Base-by-base conservation (phyloP, 257 asterid species). In the Penstemon eatonii region DNA sequence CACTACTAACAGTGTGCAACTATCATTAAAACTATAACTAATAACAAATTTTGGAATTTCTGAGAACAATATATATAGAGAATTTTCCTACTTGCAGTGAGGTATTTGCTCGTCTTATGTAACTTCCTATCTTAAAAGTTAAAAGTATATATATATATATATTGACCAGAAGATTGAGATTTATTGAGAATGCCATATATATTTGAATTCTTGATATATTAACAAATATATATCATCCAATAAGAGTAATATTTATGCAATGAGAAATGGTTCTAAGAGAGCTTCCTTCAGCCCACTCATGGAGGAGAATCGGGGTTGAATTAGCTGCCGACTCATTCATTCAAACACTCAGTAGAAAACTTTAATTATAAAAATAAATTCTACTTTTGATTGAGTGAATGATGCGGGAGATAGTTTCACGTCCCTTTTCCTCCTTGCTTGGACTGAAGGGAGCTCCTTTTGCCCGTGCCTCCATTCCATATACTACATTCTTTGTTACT, bases 381-480 rank as follows among this genome's bases (percentile, higher is more conserved):
- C 92, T 89, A 84, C 87, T 82, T 25, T 90, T 85, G 98, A 77
- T 79, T 89, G 98, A 87, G 83, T 86, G 96, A 87, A 92, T 92
- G 98, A 92, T 79, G 95, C 96, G 96, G 98, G 98, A 89, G 98
- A 87, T 84, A 89, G 81, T 89, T 87, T 85, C 82, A 83, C 68
- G 69, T 77, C 84, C 89, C 84, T 78, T 86, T 86, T 85, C 79
- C 75, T 84, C 95, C 70, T 71, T 87, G 91, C 87, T 89, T 89
- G 95, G 96, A 89, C 96, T 85, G 96, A 91, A 89, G 95, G 96
- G 95, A 91, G 95, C 95, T 92, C 96, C 96, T 89, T 88, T 81
- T 75, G 55, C 83, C 69, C 57, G 81, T 79, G 55, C 80, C 83
- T 75, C 71, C 75, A 58, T 56, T 70, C 57, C 25, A 55, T 13